Evolutionary conservation across 2,329 filamentous ascomycete genomes (phyloP), one percentile per base, ranked within the genome.

Genomic region (Akanthomyces muscarius): DNA sequence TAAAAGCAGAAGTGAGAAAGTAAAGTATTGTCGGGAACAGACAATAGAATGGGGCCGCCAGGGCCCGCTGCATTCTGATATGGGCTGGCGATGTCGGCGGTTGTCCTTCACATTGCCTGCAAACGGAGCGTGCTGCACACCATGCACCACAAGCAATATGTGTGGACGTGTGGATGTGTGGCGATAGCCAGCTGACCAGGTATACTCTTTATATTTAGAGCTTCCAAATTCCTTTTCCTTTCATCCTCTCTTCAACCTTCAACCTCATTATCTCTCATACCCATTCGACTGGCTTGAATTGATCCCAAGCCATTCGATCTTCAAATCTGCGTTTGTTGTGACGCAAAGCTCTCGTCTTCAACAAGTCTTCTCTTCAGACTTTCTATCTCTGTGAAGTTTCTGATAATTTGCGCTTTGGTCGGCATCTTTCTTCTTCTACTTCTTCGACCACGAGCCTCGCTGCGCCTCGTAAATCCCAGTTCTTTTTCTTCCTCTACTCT

Each of bases 71-170:
- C 21, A n/a, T 21, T 61, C 48, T 52, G 11, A 45, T 23, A 18
- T 44, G 13, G 10, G 47, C 25, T 41, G 51, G 59, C 59, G 59
- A 61, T 54, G 51, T 61, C 59, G 59, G 59, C 59, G 50, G 28
- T 21, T 23, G 54, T 58, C 52, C 14, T 23, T 56, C 33, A 51
- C 28, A 28, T 47, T n/a, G 21, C 36, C 10, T 13, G 21, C 61
- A 63, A 63, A 63, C 61, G 54, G 61, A 58, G 18, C 8, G 14
- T 5, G 38, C 28, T 45, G 42, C 53, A 44, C 33, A 48, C 14
- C 52, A 56, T 54, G 44, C 60, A 50, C 60, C 52, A 23, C 42
- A n/a, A 23, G 6, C 28, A 33, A 59, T 16, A 33, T 21, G 38
- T 38, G 50, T 11, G 21, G 21, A 21, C 21, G 21, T 21, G 21